phyloP scores from a whole-genome alignment of 495 filamentous ascomycete species.

The Polyplosphaeria fusca region DNA sequence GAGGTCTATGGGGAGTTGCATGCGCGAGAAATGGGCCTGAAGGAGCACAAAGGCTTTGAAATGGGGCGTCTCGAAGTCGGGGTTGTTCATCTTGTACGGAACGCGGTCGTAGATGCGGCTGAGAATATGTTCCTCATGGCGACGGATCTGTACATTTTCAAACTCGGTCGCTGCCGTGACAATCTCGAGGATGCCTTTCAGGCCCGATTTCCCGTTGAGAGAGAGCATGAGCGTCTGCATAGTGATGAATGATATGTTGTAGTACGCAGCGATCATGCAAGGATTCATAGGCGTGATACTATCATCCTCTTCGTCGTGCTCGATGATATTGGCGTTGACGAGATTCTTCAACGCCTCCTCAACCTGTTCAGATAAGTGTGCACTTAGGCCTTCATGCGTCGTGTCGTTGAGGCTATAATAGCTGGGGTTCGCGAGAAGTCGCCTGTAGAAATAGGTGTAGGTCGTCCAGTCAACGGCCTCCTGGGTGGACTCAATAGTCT shows the following conservation, averaged over 20 bases:
- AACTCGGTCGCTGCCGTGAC: constrained; percentile 97
- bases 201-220: constrained; percentile 77
- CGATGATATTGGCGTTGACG: constrained; percentile 90
- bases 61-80: constrained; percentile 86
- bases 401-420: constrained; percentile 90
- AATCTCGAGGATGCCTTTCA: constrained; percentile 95
- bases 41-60: constrained; percentile 97
- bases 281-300: constrained; percentile 85
- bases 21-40: constrained; percentile 94
- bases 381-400: constrained; percentile 87
- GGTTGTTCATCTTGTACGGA: constrained; percentile 89
- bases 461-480: constrained; percentile 98
- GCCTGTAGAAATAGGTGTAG: constrained; percentile 97
- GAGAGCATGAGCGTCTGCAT: constrained; percentile 99
- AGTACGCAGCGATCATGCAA: constrained; percentile 97
- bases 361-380: constrained; percentile 92
- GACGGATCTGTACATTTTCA: constrained; percentile 87
- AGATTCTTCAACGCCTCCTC: constrained; percentile 91
- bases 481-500: constrained; percentile 88
- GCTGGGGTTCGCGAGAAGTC: constrained; percentile 93
- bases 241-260: constrained; percentile 98
- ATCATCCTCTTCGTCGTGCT: constrained; percentile 95
- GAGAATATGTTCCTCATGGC: constrained; percentile 86
- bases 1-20: constrained; percentile 95
- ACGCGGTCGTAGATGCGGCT: constrained; percentile 90